Evolutionary conservation across 139 green algal genomes (phyloP).

Genomic region (Picochlorum sp.): DNA sequence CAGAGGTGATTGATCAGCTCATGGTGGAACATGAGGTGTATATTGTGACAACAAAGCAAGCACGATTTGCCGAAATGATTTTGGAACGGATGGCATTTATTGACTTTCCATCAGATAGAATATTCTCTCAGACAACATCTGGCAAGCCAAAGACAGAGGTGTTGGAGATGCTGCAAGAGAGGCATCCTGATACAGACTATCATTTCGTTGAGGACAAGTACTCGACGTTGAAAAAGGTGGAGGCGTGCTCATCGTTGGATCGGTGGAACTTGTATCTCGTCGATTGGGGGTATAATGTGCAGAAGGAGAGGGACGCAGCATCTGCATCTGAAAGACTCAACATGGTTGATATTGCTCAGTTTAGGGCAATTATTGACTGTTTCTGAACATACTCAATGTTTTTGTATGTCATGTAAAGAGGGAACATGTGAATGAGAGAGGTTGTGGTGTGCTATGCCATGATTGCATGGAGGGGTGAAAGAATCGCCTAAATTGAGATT

Average conservation of each 20-base stretch:
- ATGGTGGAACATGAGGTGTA: constrained; percentile 67
- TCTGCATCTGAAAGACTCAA: constrained; percentile 21
- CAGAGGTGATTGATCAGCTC: constrained; percentile 49
- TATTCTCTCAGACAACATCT: constrained; percentile 68
- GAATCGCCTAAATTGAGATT: too few species aligned
- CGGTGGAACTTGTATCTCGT: constrained; percentile 78
- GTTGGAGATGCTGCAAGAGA: constrained; percentile 45
- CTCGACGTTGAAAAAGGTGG: constrained; percentile 79
- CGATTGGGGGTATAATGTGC: constrained; percentile 92
- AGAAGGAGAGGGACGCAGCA: constrained; percentile 42
- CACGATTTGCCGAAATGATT: constrained; percentile 71
- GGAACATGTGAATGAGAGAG: too few species aligned
- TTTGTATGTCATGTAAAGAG: too few species aligned
- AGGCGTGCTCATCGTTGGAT: constrained; percentile 32
- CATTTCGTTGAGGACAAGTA: constrained; percentile 92
- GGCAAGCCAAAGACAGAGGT: constrained; percentile 74
- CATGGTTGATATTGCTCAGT: constrained; percentile 22
- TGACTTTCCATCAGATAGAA: constrained; percentile 65
- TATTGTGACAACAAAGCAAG: constrained; percentile 99
- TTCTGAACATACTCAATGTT: too few species aligned
- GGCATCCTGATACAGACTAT: constrained; percentile 40
- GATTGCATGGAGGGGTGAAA: too few species aligned
- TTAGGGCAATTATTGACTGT: constrained; percentile 12
- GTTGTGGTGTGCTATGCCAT: too few species aligned
- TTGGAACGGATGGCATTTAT: constrained; percentile 78